Evolutionary conservation across 441 rosid species (phyloP).

Genomic region (Pelargonium citronellum): DNA sequence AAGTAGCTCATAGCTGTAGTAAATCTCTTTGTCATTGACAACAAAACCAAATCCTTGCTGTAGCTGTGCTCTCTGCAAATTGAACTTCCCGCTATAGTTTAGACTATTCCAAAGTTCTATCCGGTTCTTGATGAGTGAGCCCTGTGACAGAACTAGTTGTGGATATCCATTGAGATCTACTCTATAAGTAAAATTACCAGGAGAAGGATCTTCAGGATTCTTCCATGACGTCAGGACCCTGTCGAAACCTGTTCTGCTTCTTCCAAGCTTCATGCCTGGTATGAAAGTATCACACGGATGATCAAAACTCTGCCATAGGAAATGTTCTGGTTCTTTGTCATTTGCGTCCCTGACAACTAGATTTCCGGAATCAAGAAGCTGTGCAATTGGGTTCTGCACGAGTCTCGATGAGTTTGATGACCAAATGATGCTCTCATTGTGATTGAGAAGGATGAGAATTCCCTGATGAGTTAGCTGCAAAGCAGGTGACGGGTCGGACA

Average conservation of each 20-base stretch:
- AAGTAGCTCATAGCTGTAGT: conserved; percentile 10
- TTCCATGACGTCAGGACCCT: not conserved
- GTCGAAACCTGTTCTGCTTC: not conserved
- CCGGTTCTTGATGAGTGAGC: not conserved
- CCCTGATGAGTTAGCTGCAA: not conserved
- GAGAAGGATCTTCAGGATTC: not conserved
- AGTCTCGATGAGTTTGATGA: not conserved
- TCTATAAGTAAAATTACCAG: conserved; percentile 1
- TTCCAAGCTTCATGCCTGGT: not conserved
- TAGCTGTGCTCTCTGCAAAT: not conserved
- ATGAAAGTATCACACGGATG: not conserved
- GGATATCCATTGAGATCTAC: conserved; percentile 20
- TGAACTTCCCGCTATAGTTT: not conserved
- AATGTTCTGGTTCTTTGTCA: not conserved
- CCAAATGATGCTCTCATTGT: not conserved
- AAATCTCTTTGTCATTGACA: conserved; percentile 19
- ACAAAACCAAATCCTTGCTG: conserved; percentile 4
- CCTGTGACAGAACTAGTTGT: conserved; percentile 7
- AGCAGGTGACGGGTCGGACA: not conserved
- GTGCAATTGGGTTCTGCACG: not conserved
- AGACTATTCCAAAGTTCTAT: conserved; percentile 22
- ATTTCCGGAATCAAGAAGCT: not conserved
- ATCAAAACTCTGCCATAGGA: not conserved
- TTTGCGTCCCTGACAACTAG: not conserved
- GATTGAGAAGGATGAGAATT: not conserved